Percentiles rank a stretch among this genome's conserved stretches.
phyloP scores from a whole-genome alignment of 345 rosid species.

The Triadica sebifera region DNA sequence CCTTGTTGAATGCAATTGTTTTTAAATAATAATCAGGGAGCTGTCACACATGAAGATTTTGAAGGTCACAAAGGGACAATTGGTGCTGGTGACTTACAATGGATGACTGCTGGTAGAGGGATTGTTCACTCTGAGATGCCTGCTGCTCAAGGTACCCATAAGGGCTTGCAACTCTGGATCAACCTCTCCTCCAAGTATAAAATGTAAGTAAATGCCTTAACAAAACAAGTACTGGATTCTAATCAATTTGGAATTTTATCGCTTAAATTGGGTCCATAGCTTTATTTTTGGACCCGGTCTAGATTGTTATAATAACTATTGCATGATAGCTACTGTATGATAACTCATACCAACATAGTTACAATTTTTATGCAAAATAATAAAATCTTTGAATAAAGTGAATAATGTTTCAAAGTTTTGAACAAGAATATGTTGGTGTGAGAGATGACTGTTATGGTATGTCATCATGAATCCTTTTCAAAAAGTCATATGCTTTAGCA shows the following conservation, averaged over 20 bases:
- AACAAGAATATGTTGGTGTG: background rate
- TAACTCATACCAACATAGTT: no score
- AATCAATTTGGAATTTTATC: no score
- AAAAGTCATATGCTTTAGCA: slow-evolving; percentile 19
- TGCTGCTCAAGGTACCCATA: slow-evolving; percentile 67
- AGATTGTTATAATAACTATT: no score
- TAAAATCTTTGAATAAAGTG: background rate
- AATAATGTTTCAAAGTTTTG: background rate
- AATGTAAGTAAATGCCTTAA: slow-evolving; percentile 42
- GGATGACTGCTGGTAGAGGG: slow-evolving; percentile 98
- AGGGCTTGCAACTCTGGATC: slow-evolving; percentile 84
- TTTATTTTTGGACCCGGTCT: no score
- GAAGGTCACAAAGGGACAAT: slow-evolving; percentile 86
- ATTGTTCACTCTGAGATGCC: slow-evolving; percentile 97
- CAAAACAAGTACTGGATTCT: no score
- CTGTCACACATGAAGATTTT: slow-evolving; percentile 73
- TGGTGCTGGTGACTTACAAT: slow-evolving; percentile 76
- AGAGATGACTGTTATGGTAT: slow-evolving; percentile 13
- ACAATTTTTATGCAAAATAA: no score
- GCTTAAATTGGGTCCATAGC: no score
- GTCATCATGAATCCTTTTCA: slow-evolving; percentile 6
- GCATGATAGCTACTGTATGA: no score
- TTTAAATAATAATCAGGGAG: slow-evolving; percentile 40
- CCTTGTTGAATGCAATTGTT: background rate
- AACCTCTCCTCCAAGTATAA: slow-evolving; percentile 78